phyloP scores from a whole-genome alignment of 345 rosid genomes.

The Conringia planisiliqua region DNA sequence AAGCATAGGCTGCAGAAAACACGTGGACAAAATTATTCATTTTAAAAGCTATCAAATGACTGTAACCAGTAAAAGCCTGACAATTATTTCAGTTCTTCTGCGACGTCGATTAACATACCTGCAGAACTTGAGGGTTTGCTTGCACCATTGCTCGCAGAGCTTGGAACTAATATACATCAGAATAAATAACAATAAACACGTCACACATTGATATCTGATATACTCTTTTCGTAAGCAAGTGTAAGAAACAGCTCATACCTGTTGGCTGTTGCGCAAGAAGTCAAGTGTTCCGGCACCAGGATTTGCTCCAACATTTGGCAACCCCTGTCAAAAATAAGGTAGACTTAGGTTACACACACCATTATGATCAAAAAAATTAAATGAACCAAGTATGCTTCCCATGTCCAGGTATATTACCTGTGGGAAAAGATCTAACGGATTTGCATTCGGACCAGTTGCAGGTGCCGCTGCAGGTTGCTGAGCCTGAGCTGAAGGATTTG shows the following conservation, averaged over 20 bases:
- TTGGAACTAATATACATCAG: slow-evolving; percentile 58
- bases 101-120: slow-evolving; percentile 39
- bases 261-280: slow-evolving; percentile 84
- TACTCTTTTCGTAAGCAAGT: background rate
- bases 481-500: slow-evolving; percentile 36
- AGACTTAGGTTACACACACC: background rate
- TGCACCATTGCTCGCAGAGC: slow-evolving; percentile 80
- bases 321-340: slow-evolving; percentile 49
- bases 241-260: slow-evolving; percentile 39
- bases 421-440: slow-evolving; percentile 83
- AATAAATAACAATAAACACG: background rate
- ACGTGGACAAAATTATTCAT: background rate
- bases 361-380: background rate
- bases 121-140: slow-evolving; percentile 77
- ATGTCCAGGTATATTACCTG: slow-evolving; percentile 47
- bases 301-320: slow-evolving; percentile 72
- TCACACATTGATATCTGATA: background rate
- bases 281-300: slow-evolving; percentile 80
- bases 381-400: background rate
- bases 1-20: slow-evolving; percentile 74
- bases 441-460: slow-evolving; percentile 38
- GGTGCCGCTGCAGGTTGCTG: slow-evolving; percentile 54
- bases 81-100: background rate
- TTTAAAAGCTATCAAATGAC: background rate
- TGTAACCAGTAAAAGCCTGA: background rate